phyloP scores from a whole-genome alignment of 331 rosid species.

The Phaseolus coccineus region DNA sequence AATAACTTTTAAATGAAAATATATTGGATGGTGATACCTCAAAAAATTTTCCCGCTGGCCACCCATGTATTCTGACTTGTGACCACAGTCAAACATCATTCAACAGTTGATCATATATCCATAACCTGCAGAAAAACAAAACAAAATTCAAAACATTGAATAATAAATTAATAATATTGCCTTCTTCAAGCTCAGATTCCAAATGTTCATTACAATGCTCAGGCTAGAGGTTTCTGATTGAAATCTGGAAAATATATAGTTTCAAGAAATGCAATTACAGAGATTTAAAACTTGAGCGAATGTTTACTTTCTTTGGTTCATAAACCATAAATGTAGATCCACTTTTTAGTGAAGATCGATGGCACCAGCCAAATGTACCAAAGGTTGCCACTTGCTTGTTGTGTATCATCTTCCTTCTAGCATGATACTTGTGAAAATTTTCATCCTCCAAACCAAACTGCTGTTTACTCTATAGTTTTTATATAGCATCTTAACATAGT shows the following conservation, averaged over 20 bases:
- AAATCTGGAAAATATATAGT: constrained; percentile 21
- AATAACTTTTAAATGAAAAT: constrained; percentile 33
- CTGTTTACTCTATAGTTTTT: constrained; percentile 1
- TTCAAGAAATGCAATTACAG: constrained; percentile 25
- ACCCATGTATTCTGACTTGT: constrained; percentile 72
- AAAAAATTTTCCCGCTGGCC: constrained; percentile 74
- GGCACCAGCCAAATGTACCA: constrained; percentile 13
- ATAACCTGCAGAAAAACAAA: constrained; percentile 52
- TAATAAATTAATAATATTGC: constrained; percentile 1
- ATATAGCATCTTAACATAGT: background rate
- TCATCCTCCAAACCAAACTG: constrained; percentile 10
- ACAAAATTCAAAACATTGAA: constrained; percentile 34
- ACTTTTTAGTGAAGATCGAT: constrained; percentile 7
- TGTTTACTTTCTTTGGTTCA: background rate
- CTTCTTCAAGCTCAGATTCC: constrained; percentile 3
- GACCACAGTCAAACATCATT: constrained; percentile 69
- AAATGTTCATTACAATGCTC: constrained; percentile 35
- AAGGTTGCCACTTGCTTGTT: background rate
- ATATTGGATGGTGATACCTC: constrained; percentile 55
- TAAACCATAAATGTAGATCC: constrained; percentile 37
- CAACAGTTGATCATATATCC: constrained; percentile 51
- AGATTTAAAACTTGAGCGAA: constrained; percentile 5
- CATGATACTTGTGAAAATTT: constrained; percentile 9
- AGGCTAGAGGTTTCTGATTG: constrained; percentile 26
- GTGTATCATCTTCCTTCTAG: background rate